phyloP scores from a whole-genome alignment of 306 rosid species.

The Argentina anserina region DNA sequence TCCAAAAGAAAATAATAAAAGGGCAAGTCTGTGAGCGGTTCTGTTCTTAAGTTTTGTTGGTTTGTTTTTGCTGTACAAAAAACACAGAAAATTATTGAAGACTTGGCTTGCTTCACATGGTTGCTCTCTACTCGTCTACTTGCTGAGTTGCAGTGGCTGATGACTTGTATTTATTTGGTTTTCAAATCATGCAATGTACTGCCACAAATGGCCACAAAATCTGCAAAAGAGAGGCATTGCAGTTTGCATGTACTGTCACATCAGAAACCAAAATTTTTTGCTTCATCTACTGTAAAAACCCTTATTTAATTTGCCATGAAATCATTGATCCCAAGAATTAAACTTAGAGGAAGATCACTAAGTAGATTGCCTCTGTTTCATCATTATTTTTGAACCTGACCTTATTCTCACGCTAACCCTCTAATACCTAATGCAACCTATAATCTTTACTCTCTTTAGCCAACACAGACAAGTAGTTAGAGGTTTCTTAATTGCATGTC shows the following conservation, averaged over 20 bases:
- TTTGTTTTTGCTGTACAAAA: background rate
- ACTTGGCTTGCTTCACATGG: constrained; percentile 1
- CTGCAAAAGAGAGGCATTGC: constrained; percentile 10
- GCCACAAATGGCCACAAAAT: constrained; percentile 12
- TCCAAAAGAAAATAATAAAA: too few species aligned
- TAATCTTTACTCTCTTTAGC: background rate
- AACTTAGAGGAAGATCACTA: background rate
- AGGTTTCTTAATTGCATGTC: constrained; percentile 7
- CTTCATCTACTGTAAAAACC: background rate
- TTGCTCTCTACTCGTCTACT: background rate
- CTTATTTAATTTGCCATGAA: constrained; percentile 1
- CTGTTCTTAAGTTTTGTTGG: too few species aligned
- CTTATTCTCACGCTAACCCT: background rate
- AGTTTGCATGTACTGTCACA: constrained; percentile 18
- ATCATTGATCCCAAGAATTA: constrained; percentile 9
- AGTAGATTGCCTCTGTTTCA: background rate
- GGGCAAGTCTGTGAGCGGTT: too few species aligned
- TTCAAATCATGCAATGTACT: constrained; percentile 14
- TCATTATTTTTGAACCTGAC: background rate
- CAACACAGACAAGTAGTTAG: background rate
- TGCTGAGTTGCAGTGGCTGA: background rate
- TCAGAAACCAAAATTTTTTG: background rate
- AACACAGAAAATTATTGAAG: background rate
- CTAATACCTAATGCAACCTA: background rate
- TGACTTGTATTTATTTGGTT: background rate